Evolutionary conservation across 345 rosid genomes (phyloP).

Genomic region (Theobroma cacao): DNA sequence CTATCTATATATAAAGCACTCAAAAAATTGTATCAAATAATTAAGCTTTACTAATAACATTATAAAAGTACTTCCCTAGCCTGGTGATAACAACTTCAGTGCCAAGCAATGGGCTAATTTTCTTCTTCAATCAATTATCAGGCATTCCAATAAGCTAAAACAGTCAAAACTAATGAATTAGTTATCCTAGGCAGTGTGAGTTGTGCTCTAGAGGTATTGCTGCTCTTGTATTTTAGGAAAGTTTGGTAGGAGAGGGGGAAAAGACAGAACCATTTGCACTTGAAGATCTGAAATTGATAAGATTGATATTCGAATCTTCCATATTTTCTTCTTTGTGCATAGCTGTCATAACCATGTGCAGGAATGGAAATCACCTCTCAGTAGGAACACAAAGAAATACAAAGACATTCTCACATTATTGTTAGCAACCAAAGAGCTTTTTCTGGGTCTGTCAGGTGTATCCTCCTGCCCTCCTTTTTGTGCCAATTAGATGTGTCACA

Average conservation of each 20-base stretch:
- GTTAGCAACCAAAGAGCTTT: not conserved
- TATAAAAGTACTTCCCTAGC: not conserved
- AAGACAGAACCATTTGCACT: not conserved
- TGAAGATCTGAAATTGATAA: not conserved
- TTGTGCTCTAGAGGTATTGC: not conserved
- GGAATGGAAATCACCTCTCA: not conserved
- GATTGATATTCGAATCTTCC: not conserved
- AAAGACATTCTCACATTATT: not conserved
- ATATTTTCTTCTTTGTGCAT: not conserved
- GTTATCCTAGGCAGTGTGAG: not conserved
- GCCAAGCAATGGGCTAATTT: not conserved
- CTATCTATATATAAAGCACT: not conserved
- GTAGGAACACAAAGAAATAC: not conserved
- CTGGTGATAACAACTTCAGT: not conserved
- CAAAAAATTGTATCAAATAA: not conserved
- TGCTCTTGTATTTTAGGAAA: not conserved
- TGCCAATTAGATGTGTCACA: not conserved
- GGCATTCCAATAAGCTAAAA: not conserved
- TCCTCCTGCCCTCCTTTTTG: not conserved
- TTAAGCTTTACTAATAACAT: not conserved
- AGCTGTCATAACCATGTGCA: not conserved
- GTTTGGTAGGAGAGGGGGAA: not conserved
- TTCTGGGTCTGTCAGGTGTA: not conserved
- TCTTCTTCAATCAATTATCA: not conserved
- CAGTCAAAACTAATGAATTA: not conserved